These are phyloP conservation scores for Quercus suber DNA, from an alignment of 306 rosid genomes.

Conservation along the genomic window DNA sequence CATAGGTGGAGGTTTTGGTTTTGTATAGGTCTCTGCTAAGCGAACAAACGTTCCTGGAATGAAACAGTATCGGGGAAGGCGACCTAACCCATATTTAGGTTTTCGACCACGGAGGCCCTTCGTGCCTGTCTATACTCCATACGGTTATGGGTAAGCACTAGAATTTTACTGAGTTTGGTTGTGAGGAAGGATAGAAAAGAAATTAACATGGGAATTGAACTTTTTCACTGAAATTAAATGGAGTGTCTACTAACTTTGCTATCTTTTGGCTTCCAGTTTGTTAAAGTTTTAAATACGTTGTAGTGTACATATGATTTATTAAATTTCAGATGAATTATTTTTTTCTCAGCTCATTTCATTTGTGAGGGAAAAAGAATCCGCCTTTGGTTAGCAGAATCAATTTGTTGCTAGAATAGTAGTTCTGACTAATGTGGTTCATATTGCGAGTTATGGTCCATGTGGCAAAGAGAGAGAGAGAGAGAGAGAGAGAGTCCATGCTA, in stretches of 20 bases:
- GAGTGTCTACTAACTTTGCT: neutral
- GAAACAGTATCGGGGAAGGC: slow-evolving; percentile 89
- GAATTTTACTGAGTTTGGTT: neutral
- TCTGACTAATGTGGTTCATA: neutral
- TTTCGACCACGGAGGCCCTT: slow-evolving; percentile 81
- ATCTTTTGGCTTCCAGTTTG: neutral
- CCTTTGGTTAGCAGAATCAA: neutral
- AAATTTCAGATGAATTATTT: neutral
- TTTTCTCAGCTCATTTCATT: neutral
- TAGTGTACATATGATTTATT: neutral
- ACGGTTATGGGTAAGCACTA: slow-evolving; percentile 79
- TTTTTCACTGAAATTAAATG: neutral
- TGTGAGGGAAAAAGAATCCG: neutral
- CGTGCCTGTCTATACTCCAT: slow-evolving; percentile 78
- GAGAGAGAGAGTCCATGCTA: neutral
- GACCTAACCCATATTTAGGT: slow-evolving; percentile 54
- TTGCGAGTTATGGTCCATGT: neutral
- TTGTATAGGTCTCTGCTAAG: slow-evolving; percentile 88
- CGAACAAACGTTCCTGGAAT: slow-evolving; percentile 92
- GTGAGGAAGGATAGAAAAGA: slow-evolving; percentile 9
- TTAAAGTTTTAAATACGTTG: neutral
- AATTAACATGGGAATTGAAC: neutral
- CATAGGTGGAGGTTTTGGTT: slow-evolving; percentile 21
- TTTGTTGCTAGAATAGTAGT: neutral
- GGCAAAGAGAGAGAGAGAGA: neutral